Evolutionary conservation across 73 alveolate species (phyloP).

Genomic region (Loxodes magnus): DNA sequence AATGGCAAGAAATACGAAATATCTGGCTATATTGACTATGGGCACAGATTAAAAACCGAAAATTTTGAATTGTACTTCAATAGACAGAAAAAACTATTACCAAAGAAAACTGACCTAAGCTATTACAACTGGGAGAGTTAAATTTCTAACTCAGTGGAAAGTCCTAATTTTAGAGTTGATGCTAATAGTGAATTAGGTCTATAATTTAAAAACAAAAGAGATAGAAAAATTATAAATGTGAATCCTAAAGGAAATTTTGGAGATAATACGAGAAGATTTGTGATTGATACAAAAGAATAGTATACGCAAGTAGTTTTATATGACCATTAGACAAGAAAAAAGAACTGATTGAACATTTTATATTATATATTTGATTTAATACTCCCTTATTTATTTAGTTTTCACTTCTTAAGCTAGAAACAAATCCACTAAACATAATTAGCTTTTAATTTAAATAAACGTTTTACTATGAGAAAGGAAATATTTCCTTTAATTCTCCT

Average conservation of each 20-base stretch:
- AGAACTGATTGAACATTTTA: conserved; percentile 31
- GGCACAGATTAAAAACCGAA: conserved; percentile 87
- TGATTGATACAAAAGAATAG: conserved; percentile 63
- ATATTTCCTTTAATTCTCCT: too few relatives aligned
- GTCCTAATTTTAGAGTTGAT: conserved; percentile 91
- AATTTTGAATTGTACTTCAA: conserved; percentile 88
- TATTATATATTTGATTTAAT: conserved; percentile 5
- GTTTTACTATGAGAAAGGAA: too few relatives aligned
- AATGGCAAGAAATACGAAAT: conserved; percentile 58
- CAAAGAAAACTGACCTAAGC: conserved; percentile 80
- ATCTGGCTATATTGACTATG: conserved; percentile 92
- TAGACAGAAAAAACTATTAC: conserved; percentile 79
- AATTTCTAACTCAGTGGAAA: conserved; percentile 75
- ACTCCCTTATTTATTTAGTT: too few relatives aligned
- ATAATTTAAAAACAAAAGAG: conserved; percentile 85
- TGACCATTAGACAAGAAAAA: conserved; percentile 76
- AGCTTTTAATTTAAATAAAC: too few relatives aligned
- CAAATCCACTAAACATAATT: too few relatives aligned
- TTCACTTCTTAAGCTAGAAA: too few relatives aligned
- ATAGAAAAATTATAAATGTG: conserved; percentile 70
- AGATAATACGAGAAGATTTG: conserved; percentile 84
- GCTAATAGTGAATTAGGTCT: conserved; percentile 73
- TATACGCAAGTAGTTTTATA: conserved; percentile 70
- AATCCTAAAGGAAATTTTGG: conserved; percentile 85
- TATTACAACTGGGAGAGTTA: conserved; percentile 94